Percentiles rank a stretch among this genome's conserved stretches.
phyloP scores from a whole-genome alignment of 2,329 filamentous ascomycete genomes.

The Aureobasidium pullulans region DNA sequence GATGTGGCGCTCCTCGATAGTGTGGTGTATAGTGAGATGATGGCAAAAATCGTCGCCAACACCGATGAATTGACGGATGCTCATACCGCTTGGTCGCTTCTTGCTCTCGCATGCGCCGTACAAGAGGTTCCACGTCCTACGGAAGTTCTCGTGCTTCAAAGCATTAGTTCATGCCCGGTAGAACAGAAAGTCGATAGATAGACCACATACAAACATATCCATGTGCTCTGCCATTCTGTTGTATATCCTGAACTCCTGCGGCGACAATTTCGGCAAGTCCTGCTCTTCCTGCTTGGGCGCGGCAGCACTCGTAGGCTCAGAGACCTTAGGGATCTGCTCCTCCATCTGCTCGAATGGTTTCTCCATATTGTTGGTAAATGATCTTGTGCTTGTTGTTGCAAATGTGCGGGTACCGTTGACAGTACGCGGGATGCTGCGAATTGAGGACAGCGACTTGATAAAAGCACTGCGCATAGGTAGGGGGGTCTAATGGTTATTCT shows the following conservation, averaged over 20 bases:
- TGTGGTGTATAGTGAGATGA: conserved; percentile 69
- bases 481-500: neutral
- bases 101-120: conserved; percentile 56
- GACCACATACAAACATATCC: conserved; percentile 58
- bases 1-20: conserved; percentile 73
- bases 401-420: neutral
- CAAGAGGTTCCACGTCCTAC: conserved; percentile 63
- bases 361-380: conserved; percentile 16
- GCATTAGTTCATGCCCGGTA: neutral
- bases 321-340: conserved; percentile 19
- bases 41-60: conserved; percentile 62
- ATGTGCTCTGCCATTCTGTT: conserved; percentile 69
- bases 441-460: neutral
- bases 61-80: conserved; percentile 60
- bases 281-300: conserved; percentile 24
- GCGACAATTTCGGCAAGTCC: conserved; percentile 54
- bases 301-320: conserved; percentile 18
- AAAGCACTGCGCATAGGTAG: conserved; percentile 3
- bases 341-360: conserved; percentile 23
- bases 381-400: neutral
- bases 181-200: neutral
- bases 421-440: neutral
- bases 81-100: conserved; percentile 56
- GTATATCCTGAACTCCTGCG: conserved; percentile 60
- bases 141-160: conserved; percentile 58